phyloP scores from a whole-genome alignment of 306 rosid genomes.

The Spatholobus suberectus region DNA sequence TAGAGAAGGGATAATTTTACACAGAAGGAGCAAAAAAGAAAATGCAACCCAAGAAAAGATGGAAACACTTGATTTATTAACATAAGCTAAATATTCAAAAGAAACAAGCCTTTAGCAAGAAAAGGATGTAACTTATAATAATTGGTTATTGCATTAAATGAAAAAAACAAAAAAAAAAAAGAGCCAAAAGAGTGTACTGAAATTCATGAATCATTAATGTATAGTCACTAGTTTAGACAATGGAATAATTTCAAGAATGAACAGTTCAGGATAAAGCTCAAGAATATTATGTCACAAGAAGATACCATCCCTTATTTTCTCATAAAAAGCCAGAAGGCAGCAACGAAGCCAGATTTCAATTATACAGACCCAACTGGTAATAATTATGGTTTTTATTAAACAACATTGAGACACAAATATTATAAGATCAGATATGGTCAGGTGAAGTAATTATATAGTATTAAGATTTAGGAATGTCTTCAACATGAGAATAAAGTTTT shows the following conservation, averaged over 20 bases:
- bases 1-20: neutral
- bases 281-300: neutral
- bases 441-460: neutral
- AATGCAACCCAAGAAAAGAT: neutral
- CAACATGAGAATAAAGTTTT: conserved; percentile 6
- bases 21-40: neutral
- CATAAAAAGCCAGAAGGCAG: conserved; percentile 22
- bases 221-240: conserved; percentile 16
- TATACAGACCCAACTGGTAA: conserved; percentile 8
- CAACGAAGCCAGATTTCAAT: neutral
- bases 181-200: neutral
- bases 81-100: neutral
- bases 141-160: neutral
- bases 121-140: neutral
- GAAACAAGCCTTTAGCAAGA: conserved; percentile 9
- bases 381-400: neutral
- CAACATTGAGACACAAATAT: neutral
- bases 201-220: neutral
- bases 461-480: neutral
- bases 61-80: neutral
- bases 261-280: neutral
- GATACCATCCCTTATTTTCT: conserved; percentile 21
- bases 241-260: neutral
- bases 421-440: neutral
- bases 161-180: neutral